phyloP scores from a whole-genome alignment of 352 stramenopile species.

The Phytopythium montanum region DNA sequence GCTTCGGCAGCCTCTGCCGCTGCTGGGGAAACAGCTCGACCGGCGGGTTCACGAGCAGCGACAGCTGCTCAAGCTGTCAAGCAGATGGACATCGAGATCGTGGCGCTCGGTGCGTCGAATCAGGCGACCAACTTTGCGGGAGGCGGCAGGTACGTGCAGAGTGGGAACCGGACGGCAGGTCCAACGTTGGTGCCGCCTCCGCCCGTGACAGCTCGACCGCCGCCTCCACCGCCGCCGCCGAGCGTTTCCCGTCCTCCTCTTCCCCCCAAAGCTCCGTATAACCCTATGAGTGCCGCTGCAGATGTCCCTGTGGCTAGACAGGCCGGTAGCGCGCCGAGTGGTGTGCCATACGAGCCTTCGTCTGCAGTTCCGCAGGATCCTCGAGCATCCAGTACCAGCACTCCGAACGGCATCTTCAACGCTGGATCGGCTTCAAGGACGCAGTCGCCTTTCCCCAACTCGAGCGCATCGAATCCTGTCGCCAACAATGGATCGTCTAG shows the following conservation, averaged over 20 bases:
- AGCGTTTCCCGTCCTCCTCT: neutral
- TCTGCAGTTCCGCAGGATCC: neutral
- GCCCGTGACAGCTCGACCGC: neutral
- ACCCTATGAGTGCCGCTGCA: neutral
- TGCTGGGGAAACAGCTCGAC: neutral
- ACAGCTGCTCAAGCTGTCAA: conserved; percentile 36
- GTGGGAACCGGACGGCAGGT: conserved; percentile 36
- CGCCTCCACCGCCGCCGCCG: conserved; percentile 6
- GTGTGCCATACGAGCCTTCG: neutral
- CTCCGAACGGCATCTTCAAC: neutral
- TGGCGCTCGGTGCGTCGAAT: conserved; percentile 37
- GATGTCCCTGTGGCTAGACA: neutral
- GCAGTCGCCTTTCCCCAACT: neutral
- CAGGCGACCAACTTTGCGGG: conserved; percentile 22
- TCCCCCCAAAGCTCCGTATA: neutral
- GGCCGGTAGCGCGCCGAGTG: neutral
- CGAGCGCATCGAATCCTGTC: neutral
- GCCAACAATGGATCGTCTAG: neutral
- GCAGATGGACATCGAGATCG: conserved; percentile 37
- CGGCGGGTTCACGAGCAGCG: conserved; percentile 1
- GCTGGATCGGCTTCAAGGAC: neutral
- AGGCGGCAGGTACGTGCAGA: conserved; percentile 67
- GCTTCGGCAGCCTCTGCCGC: neutral
- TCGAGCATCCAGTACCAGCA: neutral
- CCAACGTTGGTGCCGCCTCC: conserved; percentile 13